These are phyloP conservation scores for Handroanthus guayacan DNA, from an alignment of 257 asterid species.

Conservation along the genomic window DNA sequence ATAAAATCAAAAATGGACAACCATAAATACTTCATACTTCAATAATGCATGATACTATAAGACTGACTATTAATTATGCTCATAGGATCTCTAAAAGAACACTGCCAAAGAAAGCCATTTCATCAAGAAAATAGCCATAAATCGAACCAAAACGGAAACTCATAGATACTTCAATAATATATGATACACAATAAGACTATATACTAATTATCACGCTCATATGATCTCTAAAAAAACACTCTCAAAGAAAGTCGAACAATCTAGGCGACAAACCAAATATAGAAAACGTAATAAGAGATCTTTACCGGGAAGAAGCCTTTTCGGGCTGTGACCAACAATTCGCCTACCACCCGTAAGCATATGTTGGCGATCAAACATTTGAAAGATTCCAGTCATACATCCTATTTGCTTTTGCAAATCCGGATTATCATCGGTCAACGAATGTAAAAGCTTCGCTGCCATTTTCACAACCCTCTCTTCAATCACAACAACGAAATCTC, in stretches of 20 bases:
- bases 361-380: slow-evolving; percentile 78
- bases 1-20: too few relatives aligned
- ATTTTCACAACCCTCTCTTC: slow-evolving; percentile 46
- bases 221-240: slow-evolving; percentile 16
- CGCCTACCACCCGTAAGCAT: slow-evolving; percentile 61
- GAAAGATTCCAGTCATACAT: slow-evolving; percentile 91
- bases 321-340: slow-evolving; percentile 51
- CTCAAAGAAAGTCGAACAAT: slow-evolving; percentile 5
- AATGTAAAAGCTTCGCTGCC: slow-evolving; percentile 88
- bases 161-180: neutral
- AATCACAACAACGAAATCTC: slow-evolving; percentile 24
- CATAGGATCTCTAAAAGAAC: too few relatives aligned
- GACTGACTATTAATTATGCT: too few relatives aligned
- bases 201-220: neutral
- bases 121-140: neutral
- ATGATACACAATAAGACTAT: neutral
- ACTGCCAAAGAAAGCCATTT: too few relatives aligned
- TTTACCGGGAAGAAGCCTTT: slow-evolving; percentile 64
- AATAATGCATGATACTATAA: too few relatives aligned
- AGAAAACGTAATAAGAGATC: slow-evolving; percentile 10
- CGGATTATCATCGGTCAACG: slow-evolving; percentile 80
- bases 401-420: slow-evolving; percentile 93
- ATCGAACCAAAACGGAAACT: slow-evolving; percentile 13
- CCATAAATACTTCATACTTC: too few relatives aligned
- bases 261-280: slow-evolving; percentile 4